Evolutionary conservation across 805 yeast species (phyloP), one percentile per base, ranked within the genome.

Genomic region (Cyberlindnera samutprakarnensis): DNA sequence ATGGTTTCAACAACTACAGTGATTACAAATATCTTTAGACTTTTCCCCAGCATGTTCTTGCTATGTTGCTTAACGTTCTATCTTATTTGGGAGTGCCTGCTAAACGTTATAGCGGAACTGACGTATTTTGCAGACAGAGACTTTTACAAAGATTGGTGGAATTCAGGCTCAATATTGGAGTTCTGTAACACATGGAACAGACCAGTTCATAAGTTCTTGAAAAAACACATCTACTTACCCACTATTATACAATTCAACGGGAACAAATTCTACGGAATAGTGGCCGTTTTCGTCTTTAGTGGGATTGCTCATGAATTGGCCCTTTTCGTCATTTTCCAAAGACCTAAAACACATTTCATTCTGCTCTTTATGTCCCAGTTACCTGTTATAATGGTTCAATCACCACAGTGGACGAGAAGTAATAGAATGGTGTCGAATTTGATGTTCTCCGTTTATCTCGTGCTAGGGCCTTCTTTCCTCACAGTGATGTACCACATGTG

Each of bases 111-210:
- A 45, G 97, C 95, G 0, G 98, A 92, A 54, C 62, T 90, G 23
- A 78, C 95, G 12, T 51, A 68, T 31, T 94, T 78, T 59, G 96
- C 85, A 5, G 96, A 92, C 53, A 72, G 98, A 31, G 82, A 82
- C 43, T 92, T 92, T 56, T 92, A 94, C 52, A 90, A 94, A 4
- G 83, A 86, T 27, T 94, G 98, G 98, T 92, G 99, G 98, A 85
- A 88, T 46, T 83, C 92, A 39, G 75, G 80, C 14, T 81, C 85
- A 26, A 94, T 96, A 96, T 83, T 83, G 36, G 88, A 88, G 52
- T 92, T 84, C 55, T 80, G 96, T 9, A 68, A 96, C 42, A 76
- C 82, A 40, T 94, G 99, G 98, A 92, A 92, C 54, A 71, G 73
- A 8, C 96, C 97, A 0, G 97, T 92, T 15, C 96, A 92, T 55